Conservation (phyloP, 2,329 filamentous ascomycete species). For the Alternaria arborescens region DNA sequence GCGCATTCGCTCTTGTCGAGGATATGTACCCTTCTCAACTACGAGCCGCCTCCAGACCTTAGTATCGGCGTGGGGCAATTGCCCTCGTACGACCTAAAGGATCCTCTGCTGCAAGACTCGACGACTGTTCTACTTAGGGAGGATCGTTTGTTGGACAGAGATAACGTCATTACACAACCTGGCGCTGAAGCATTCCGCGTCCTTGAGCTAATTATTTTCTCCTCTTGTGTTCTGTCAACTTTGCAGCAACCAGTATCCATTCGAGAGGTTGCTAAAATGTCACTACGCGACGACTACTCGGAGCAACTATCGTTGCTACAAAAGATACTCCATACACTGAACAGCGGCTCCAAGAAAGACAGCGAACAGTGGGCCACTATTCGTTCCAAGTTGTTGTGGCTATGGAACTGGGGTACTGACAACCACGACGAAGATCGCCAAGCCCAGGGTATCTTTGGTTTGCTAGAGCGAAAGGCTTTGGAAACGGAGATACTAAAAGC, state of each 20-base stretch:
- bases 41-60: constrained; percentile 64
- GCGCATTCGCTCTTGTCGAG: constrained; percentile 69
- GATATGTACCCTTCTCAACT: constrained; percentile 67
- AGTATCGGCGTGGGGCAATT: constrained; percentile 53
- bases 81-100: constrained; percentile 53
- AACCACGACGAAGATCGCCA: constrained; percentile 48
- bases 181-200: constrained; percentile 64
- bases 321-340: constrained; percentile 66
- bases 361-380: constrained; percentile 61
- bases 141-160: constrained; percentile 62
- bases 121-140: constrained; percentile 50
- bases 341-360: constrained; percentile 64
- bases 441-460: constrained; percentile 63
- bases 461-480: constrained; percentile 67
- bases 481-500: constrained; percentile 77
- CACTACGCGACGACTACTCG: constrained; percentile 67
- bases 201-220: constrained; percentile 68
- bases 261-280: constrained; percentile 63
- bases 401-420: constrained; percentile 73
- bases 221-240: constrained; percentile 54
- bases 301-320: constrained; percentile 70
- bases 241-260: constrained; percentile 55
- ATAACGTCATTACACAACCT: constrained; percentile 73
- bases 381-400: constrained; percentile 74
- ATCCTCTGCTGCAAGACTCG: constrained; percentile 43